phyloP scores from a whole-genome alignment of 768 basidiomycete genomes.

The Cantharellus cinnabarinus region DNA sequence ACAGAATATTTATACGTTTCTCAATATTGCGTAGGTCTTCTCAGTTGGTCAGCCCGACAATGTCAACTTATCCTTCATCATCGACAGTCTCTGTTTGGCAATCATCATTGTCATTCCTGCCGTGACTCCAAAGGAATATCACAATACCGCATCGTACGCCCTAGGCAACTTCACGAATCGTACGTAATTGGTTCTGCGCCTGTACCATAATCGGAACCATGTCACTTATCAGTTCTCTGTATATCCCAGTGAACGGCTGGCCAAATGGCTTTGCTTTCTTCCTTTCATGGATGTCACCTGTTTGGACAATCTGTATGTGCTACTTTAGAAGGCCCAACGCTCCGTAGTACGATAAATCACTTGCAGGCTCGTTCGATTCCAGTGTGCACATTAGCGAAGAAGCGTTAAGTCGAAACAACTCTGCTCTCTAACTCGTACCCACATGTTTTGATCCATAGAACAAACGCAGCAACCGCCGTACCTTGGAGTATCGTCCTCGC shows the following conservation, averaged over 20 bases:
- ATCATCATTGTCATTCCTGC: too few relatives aligned
- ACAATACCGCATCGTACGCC: too few relatives aligned
- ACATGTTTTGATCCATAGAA: neutral
- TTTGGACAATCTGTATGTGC: slow-evolving; percentile 26
- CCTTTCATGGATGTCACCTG: slow-evolving; percentile 29
- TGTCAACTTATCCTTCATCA: too few relatives aligned
- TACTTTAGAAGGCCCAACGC: neutral
- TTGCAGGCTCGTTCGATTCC: slow-evolving; percentile 29
- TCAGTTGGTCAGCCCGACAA: too few relatives aligned
- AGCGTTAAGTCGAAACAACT: slow-evolving; percentile 16
- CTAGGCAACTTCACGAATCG: too few relatives aligned
- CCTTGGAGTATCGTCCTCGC: slow-evolving; percentile 48
- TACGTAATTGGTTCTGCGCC: too few relatives aligned
- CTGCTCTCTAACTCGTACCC: neutral
- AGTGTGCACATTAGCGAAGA: slow-evolving; percentile 53
- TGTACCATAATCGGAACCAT: too few relatives aligned
- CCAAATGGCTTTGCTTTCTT: slow-evolving; percentile 38
- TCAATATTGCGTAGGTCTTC: slow-evolving; percentile 43
- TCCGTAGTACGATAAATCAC: neutral
- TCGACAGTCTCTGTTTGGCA: too few relatives aligned
- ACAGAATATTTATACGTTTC: slow-evolving; percentile 47
- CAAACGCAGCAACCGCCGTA: slow-evolving; percentile 45
- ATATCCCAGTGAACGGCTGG: slow-evolving; percentile 30
- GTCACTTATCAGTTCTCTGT: neutral
- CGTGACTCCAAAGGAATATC: too few relatives aligned